Percentiles rank a stretch among this genome's conserved stretches.
Evolutionary conservation across 768 basidiomycete genomes (phyloP).

Genomic region (Xerocomellus dryophilus): DNA sequence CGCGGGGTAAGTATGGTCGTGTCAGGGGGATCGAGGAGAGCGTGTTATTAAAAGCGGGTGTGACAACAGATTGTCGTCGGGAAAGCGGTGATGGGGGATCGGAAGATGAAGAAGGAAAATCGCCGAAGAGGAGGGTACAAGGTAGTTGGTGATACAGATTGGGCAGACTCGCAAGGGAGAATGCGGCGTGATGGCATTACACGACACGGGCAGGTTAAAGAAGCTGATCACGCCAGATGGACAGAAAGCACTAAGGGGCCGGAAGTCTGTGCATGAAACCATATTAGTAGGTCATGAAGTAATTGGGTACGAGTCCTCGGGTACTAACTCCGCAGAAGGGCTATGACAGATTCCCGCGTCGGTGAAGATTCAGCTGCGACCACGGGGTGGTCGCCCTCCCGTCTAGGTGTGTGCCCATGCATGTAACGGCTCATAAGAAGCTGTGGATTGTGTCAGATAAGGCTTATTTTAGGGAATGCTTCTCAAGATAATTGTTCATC

Average conservation of each 20-base stretch:
- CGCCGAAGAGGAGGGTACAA: slow-evolving; percentile 21
- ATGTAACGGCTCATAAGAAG: slow-evolving; percentile 3
- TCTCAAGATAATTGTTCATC: slow-evolving; percentile 20
- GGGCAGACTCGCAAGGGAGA: slow-evolving; percentile 25
- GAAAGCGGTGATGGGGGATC: slow-evolving; percentile 29
- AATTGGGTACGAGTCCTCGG: slow-evolving; percentile 31
- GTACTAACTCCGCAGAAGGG: slow-evolving; percentile 33
- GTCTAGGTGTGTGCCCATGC: slow-evolving; percentile 6
- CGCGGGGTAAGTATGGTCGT: slow-evolving; percentile 15
- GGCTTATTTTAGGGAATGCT: slow-evolving; percentile 10
- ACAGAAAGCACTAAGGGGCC: slow-evolving; percentile 28
- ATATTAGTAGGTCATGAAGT: slow-evolving; percentile 31
- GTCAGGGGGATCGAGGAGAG: slow-evolving; percentile 24
- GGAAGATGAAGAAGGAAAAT: slow-evolving; percentile 26
- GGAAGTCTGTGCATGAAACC: slow-evolving; percentile 32
- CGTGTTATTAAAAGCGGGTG: slow-evolving; percentile 26
- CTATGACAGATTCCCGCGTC: slow-evolving; percentile 27
- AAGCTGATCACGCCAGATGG: slow-evolving; percentile 18
- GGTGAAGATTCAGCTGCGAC: slow-evolving; percentile 30
- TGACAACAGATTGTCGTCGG: slow-evolving; percentile 19
- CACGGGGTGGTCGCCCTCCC: slow-evolving; percentile 19
- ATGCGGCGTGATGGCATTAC: slow-evolving; percentile 32
- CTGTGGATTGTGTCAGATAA: slow-evolving; percentile 18
- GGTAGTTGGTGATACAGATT: slow-evolving; percentile 31
- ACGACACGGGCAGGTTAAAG: slow-evolving; percentile 31